Evolutionary conservation across 352 stramenopile species (phyloP), one percentile per base, ranked within the genome.

Genomic region (Globisporangium splendens): DNA sequence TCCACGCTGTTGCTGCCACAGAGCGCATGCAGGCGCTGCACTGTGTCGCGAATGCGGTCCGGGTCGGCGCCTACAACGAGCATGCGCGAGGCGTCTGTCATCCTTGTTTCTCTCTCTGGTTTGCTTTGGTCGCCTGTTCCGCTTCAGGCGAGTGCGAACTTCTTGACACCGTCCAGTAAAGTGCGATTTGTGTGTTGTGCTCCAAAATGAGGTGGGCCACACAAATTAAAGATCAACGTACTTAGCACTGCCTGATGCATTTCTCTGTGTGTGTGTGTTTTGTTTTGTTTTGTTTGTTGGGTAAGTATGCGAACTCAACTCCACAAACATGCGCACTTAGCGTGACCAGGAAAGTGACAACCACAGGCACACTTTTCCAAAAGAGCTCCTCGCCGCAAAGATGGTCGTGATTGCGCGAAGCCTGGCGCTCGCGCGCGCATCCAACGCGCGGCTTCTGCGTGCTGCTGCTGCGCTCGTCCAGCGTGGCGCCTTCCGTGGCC

Each of bases 31-130:
- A 89, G 62, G 31, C 61, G 57, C 39, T 43, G 28, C 14, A 80
- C 15, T 1, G 86, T 62, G 10, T 46, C 41, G 14, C 33, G 41
- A 0, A 66, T 66, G 12, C 54, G 60, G 24, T 68, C 49, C 0
- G 46, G 11, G 48, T 88, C 71, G 4, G 73, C 54, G 20, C 75
- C 67, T 3, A 89, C 52, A 31, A 89, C 67, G 12, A 89, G 63
- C 22, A 89, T 66, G 38, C 52, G 59, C 20, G 46, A 51, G 20
- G 53, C 41, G 20, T 44, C 28, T 22, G 22, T 22, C 28, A 35
- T 35, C 28, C 2, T 31, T 5, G 24, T 5, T 31, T 31, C 24
- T 31, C 24, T 2, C 24, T 39, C 18, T 22, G 20, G 12, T n/a
- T 18, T 61, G 56, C 31, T 47, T 18, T 35, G 49, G 21, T 49